A percentile compares a stretch with the other conserved stretches of the same genome.
Conservation (phyloP, 495 filamentous ascomycete genomes). For the Xylaria grammica region DNA sequence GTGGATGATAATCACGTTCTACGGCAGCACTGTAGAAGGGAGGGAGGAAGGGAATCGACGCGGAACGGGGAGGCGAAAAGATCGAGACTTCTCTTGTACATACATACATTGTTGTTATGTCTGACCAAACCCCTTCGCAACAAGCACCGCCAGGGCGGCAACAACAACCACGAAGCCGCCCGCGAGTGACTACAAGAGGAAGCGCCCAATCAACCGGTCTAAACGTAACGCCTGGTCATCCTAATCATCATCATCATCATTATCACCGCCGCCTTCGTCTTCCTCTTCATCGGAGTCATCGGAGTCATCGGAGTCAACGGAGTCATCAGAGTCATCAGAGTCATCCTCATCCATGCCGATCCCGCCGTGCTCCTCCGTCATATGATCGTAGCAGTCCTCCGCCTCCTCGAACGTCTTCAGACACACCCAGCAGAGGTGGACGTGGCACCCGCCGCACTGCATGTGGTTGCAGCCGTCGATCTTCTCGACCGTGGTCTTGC, state of each 20-base stretch:
- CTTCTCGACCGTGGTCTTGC: conserved; percentile 9
- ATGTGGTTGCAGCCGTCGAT: conserved; percentile 36
- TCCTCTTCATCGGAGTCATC: too few species aligned
- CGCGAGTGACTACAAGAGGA: not conserved
- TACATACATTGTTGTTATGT: not conserved
- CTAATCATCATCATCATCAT: not conserved
- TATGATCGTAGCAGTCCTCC: conserved; percentile 15
- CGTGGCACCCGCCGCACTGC: conserved; percentile 30
- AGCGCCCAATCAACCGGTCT: not conserved
- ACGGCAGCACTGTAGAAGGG: too few species aligned
- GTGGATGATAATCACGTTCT: too few species aligned
- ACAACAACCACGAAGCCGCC: not conserved
- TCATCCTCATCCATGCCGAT: not conserved
- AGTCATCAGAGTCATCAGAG: too few species aligned
- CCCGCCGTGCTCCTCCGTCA: not conserved
- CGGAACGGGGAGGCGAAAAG: not conserved
- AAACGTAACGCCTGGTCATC: not conserved
- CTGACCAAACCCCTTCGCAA: not conserved
- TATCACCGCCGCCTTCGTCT: too few species aligned
- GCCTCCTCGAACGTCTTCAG: conserved; percentile 24
- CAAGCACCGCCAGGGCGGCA: not conserved
- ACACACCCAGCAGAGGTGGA: conserved; percentile 39
- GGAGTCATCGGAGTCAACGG: too few species aligned
- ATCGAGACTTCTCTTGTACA: not conserved
- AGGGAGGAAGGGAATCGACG: not conserved